These are phyloP conservation scores for Debaryomyces castellii DNA, from an alignment of 805 yeast species.

Conservation along the genomic window DNA sequence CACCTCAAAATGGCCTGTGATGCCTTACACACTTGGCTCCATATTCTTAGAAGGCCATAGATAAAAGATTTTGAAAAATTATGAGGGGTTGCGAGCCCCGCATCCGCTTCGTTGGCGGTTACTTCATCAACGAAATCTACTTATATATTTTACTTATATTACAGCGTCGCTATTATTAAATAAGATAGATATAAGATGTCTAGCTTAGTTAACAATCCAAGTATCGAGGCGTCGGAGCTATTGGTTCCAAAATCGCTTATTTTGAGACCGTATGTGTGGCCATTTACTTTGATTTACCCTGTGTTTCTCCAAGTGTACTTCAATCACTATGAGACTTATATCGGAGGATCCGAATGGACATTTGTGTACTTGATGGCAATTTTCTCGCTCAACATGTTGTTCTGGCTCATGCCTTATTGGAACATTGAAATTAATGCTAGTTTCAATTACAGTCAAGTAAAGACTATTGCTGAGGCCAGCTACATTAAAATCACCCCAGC, in stretches of 20 bases:
- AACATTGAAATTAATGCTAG: constrained; percentile 64
- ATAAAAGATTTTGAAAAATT: neutral
- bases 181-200: constrained; percentile 21
- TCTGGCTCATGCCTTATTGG: constrained; percentile 95
- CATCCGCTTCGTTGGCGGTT: neutral
- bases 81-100: neutral
- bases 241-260: constrained; percentile 64
- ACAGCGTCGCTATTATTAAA: neutral
- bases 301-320: constrained; percentile 62
- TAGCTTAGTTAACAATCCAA: constrained; percentile 63
- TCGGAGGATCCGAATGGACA: constrained; percentile 94
- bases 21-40: no score
- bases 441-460: constrained; percentile 65
- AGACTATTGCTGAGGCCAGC: constrained; percentile 59
- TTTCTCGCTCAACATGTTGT: constrained; percentile 67
- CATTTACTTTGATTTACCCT: constrained; percentile 79
- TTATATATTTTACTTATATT: neutral
- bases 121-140: neutral
- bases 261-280: constrained; percentile 77
- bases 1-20: no score
- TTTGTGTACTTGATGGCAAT: constrained; percentile 79
- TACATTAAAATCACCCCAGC: constrained; percentile 77
- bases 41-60: neutral
- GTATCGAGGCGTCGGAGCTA: constrained; percentile 70
- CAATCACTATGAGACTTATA: constrained; percentile 72